These are phyloP conservation scores for Inonotus hispidus DNA, from an alignment of 1,284 basidiomycete species.

Conservation along the genomic window DNA sequence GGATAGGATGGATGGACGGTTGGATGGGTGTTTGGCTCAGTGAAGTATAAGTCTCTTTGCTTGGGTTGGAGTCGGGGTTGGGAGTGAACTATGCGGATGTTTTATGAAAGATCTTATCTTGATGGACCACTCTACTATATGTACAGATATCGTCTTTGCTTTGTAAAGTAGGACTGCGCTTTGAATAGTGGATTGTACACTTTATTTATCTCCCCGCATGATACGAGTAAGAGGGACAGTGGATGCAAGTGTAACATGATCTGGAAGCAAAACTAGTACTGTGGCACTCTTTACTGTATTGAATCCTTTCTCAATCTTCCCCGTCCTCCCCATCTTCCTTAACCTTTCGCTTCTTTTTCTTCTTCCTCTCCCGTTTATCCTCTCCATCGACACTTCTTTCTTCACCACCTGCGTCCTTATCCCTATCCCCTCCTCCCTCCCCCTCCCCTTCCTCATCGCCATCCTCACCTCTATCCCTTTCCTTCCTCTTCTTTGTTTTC, in stretches of 20 bases:
- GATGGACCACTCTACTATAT: neutral
- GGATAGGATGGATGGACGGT: neutral
- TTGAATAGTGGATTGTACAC: neutral
- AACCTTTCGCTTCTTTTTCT: slow-evolving; percentile 23
- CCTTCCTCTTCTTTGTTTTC: slow-evolving; percentile 20
- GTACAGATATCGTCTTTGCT: neutral
- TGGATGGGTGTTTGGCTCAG: neutral
- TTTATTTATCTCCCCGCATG: neutral
- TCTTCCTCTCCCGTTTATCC: slow-evolving; percentile 21
- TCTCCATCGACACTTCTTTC: neutral
- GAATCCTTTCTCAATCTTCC: neutral
- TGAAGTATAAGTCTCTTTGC: neutral
- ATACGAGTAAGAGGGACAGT: too few species aligned
- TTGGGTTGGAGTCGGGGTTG: too few species aligned
- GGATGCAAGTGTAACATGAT: too few species aligned
- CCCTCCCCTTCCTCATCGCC: slow-evolving; percentile 55
- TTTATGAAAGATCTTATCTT: too few species aligned
- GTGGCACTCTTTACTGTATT: too few species aligned
- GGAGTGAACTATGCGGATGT: too few species aligned
- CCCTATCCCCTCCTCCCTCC: neutral
- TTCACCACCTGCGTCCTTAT: neutral
- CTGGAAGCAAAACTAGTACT: too few species aligned
- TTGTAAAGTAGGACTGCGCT: neutral
- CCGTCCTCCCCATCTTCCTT: slow-evolving; percentile 24
- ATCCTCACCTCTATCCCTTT: slow-evolving; percentile 18